Evolutionary conservation across 1,284 basidiomycete genomes (phyloP).

Genomic region (Psilocybe mexicana): DNA sequence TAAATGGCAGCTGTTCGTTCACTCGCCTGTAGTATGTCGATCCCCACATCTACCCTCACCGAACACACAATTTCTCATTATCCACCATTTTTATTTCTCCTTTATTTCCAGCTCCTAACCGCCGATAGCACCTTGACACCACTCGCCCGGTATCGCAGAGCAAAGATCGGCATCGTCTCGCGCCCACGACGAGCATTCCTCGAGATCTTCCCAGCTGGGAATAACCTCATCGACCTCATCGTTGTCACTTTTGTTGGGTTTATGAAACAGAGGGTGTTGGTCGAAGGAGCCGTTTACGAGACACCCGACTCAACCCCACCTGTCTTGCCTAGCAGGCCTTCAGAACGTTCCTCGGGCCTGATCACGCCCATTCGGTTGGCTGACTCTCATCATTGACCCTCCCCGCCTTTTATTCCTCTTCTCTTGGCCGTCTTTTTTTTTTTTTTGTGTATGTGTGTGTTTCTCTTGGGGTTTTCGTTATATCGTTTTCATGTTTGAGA

Average conservation of each 20-base stretch:
- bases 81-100: neutral
- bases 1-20: slow-evolving; percentile 39
- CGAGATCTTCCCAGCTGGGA: slow-evolving; percentile 38
- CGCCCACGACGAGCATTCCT: slow-evolving; percentile 38
- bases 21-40: slow-evolving; percentile 35
- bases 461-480: no score
- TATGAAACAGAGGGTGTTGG: slow-evolving; percentile 32
- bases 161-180: slow-evolving; percentile 42
- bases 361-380: no score
- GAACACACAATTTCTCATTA: neutral
- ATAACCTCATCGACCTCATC: slow-evolving; percentile 35
- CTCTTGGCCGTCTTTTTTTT: no score
- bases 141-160: slow-evolving; percentile 39
- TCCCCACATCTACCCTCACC: neutral
- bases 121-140: slow-evolving; percentile 32
- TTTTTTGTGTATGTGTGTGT: no score
- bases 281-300: slow-evolving; percentile 5
- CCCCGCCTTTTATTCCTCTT: no score
- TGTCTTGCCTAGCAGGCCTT: neutral
- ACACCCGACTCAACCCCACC: neutral
- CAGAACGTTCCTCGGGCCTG: no score
- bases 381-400: no score
- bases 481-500: no score
- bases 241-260: slow-evolving; percentile 42
- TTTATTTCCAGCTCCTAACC: slow-evolving; percentile 28